Conservation (phyloP, 768 basidiomycete genomes). For the Pulveroboletus sp. region DNA sequence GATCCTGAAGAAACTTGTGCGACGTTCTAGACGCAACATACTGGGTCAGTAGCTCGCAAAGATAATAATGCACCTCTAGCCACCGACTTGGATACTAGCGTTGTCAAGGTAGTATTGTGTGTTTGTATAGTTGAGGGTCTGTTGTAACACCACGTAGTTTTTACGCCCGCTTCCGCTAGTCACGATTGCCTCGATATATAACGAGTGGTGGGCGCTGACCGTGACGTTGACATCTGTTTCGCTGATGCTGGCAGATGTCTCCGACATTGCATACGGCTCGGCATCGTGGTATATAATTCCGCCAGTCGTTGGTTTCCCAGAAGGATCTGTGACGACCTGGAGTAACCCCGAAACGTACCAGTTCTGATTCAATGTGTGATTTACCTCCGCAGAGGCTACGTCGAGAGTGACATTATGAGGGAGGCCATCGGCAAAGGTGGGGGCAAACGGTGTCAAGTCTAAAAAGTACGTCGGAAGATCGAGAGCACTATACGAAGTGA, state of each 20-base stretch:
- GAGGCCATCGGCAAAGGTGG: conserved; percentile 60
- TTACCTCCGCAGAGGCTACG: conserved; percentile 62
- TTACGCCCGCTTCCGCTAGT: conserved; percentile 54
- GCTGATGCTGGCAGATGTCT: conserved; percentile 40
- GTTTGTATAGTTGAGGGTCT: conserved; percentile 57
- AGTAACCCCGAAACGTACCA: conserved; percentile 73
- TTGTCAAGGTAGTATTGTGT: conserved; percentile 56
- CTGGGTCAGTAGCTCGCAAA: neutral
- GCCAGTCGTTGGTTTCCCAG: conserved; percentile 61
- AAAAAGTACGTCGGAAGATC: conserved; percentile 76
- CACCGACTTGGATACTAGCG: conserved; percentile 35
- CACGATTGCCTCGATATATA: conserved; percentile 60
- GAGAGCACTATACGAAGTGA: conserved; percentile 70
- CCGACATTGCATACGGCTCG: conserved; percentile 51
- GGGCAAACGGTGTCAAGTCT: conserved; percentile 75
- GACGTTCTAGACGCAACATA: conserved; percentile 37
- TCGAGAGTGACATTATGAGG: conserved; percentile 70
- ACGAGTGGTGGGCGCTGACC: conserved; percentile 50
- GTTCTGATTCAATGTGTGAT: conserved; percentile 64
- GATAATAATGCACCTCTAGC: neutral
- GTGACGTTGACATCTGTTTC: conserved; percentile 53
- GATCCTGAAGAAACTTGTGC: conserved; percentile 47
- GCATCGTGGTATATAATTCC: conserved; percentile 56
- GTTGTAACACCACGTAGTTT: conserved; percentile 56
- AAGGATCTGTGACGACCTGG: conserved; percentile 65